Base-by-base conservation (phyloP, 495 filamentous ascomycete species). In the Penicillium canescens region DNA sequence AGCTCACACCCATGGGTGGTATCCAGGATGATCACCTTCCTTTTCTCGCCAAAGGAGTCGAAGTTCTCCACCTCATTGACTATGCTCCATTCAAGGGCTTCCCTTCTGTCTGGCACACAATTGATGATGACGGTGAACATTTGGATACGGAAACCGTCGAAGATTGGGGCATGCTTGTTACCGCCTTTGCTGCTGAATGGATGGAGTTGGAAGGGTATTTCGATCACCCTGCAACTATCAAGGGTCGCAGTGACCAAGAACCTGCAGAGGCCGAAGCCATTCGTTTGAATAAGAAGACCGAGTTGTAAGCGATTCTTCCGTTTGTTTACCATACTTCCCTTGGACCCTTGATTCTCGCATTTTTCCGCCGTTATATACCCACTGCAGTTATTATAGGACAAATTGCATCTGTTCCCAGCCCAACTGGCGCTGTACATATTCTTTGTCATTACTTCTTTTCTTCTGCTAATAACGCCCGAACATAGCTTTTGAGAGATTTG, bases 181-280 rank as follows among this genome's bases (percentile, higher is more conserved):
- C 88, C 6, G 91, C 85, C 3, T 98, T 98, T 79, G 82, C 87
- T 38, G 89, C 86, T 0, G 94, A 96, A 69, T 98, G 91, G 91
- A 84, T 98, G 85, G 94, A 95, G 51, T 63, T 96, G 56, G 91
- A 94, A 53, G 87, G 85, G 3, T 85, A 57, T 21, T 59, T 65
- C 33, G 54, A 52, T 7, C 41, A 58, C 12, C 4, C 34, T 10
- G 43, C 36, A 4, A 35, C 24, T 1, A 8, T 18, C 16, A 31
- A 44, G 31, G 21, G 24, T 37, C 37, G 52, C 35, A 52, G 47
- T 41, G 42, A 54, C 9, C 60, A 60, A 35, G 55, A 51, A 6
- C 21, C 31, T n/a, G 31, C 39, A 5, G 52, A 64, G 38, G 45
- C 38, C 44, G 56, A 65, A 35, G 59, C 58, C 14, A 57, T 55